phyloP scores from a whole-genome alignment of 371 early-diverging fungal species.

The Zopfochytrium polystomum region DNA sequence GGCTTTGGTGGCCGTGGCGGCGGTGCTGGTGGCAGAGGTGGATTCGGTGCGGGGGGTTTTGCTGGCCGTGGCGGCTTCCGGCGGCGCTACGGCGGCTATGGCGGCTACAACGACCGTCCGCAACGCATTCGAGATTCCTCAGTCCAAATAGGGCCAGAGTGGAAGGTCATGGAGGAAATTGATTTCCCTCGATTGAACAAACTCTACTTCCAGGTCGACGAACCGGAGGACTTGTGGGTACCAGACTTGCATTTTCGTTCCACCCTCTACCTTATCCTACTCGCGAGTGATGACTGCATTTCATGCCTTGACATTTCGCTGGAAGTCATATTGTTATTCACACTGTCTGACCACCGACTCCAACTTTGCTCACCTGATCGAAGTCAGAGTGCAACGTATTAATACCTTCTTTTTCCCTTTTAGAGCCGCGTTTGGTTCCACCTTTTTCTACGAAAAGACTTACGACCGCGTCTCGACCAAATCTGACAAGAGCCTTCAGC shows the following conservation, averaged over 20 bases:
- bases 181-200: constrained; percentile 86
- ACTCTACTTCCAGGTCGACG: constrained; percentile 73
- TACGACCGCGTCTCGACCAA: constrained; percentile 85
- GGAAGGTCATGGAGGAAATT: constrained; percentile 92
- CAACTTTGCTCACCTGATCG: not conserved
- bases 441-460: constrained; percentile 75
- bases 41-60: constrained; percentile 26
- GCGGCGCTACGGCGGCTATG: constrained; percentile 15
- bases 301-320: constrained; percentile 22
- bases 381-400: not conserved
- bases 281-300: constrained; percentile 29
- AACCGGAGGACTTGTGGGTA: constrained; percentile 73
- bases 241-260: not conserved
- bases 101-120: constrained; percentile 47
- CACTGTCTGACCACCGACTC: constrained; percentile 42
- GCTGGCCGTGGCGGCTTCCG: constrained; percentile 28
- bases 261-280: not conserved
- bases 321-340: constrained; percentile 37
- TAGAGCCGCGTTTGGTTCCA: constrained; percentile 63
- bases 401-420: constrained; percentile 8
- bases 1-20: constrained; percentile 41
- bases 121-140: constrained; percentile 74
- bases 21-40: constrained; percentile 19
- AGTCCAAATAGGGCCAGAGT: constrained; percentile 81
- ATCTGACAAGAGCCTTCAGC: constrained; percentile 71